Evolutionary conservation across 2,329 filamentous ascomycete genomes (phyloP).

Genomic region (Sporothrix dimorphospora): DNA sequence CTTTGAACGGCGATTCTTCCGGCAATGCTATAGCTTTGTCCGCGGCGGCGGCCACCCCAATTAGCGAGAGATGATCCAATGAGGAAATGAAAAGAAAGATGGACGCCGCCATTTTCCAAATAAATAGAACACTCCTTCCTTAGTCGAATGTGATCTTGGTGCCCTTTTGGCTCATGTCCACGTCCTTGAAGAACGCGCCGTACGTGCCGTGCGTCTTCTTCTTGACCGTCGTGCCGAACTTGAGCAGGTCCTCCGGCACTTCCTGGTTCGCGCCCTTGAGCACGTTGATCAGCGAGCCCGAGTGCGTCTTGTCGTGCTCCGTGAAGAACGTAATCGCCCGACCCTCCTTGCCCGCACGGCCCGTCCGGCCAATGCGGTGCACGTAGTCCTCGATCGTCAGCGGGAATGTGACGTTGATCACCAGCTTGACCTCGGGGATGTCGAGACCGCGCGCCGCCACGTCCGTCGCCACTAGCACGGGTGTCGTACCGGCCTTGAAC

Average conservation of each 20-base stretch:
- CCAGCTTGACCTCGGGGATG: conserved; percentile 92
- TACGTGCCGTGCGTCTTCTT: conserved; percentile 97
- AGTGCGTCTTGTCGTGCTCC: conserved; percentile 88
- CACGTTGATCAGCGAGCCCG: conserved; percentile 91
- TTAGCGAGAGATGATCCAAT: not conserved
- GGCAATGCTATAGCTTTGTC: conserved; percentile 48
- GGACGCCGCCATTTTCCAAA: not conserved
- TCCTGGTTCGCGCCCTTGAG: conserved; percentile 89
- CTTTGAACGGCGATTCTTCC: conserved; percentile 58
- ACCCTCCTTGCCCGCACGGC: conserved; percentile 86
- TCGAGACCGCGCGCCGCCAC: conserved; percentile 93
- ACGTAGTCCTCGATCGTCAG: conserved; percentile 97
- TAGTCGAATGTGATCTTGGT: conserved; percentile 92
- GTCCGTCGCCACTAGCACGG: conserved; percentile 90
- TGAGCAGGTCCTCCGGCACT: conserved; percentile 87
- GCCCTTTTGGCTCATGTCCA: conserved; percentile 78
- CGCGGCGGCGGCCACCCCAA: conserved; percentile 24
- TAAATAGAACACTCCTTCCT: not conserved
- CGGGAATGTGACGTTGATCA: conserved; percentile 95
- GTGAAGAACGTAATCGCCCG: conserved; percentile 93
- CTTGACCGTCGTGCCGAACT: conserved; percentile 97
- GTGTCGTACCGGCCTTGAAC: conserved; percentile 84
- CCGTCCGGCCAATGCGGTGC: conserved; percentile 93
- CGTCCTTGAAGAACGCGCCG: conserved; percentile 93
- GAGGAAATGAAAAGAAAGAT: not conserved